Conservation (phyloP, 164 flowering plant species). For the Tinospora cordifolia region DNA sequence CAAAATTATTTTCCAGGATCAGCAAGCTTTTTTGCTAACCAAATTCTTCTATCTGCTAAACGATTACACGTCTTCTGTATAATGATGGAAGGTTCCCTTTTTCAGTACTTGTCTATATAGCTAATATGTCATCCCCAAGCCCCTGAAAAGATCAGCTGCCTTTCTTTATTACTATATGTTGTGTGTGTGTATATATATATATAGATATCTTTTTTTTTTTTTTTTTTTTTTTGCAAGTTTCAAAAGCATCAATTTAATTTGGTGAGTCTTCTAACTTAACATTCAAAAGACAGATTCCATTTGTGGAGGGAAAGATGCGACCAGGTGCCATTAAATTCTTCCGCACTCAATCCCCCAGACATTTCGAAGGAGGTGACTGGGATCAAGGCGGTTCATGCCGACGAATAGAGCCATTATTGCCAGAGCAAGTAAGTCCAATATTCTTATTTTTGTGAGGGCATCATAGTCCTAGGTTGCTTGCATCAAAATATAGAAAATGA, state of each 20-base stretch:
- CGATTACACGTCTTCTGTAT: neutral
- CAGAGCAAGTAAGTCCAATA: slow-evolving; percentile 41
- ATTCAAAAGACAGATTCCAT: slow-evolving; percentile 29
- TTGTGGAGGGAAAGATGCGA: slow-evolving; percentile 41
- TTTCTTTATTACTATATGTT: too few relatives aligned
- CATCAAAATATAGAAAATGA: neutral
- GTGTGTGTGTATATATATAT: too few relatives aligned
- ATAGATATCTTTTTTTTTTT: too few relatives aligned
- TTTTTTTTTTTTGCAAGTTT: neutral
- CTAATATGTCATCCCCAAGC: too few relatives aligned
- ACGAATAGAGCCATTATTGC: slow-evolving; percentile 48
- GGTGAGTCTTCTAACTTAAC: neutral
- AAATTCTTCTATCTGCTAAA: neutral
- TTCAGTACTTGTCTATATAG: too few relatives aligned
- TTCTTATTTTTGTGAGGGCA: neutral
- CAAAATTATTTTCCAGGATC: neutral
- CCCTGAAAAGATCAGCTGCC: too few relatives aligned
- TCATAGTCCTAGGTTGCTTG: neutral
- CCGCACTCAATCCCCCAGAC: slow-evolving; percentile 92
- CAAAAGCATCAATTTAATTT: neutral
- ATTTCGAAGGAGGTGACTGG: slow-evolving; percentile 99
- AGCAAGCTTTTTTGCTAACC: neutral
- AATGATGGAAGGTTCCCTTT: too few relatives aligned
- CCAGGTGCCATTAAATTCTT: slow-evolving; percentile 47
- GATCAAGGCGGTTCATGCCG: slow-evolving; percentile 88